Evolutionary conservation across 2,329 filamentous ascomycete species (phyloP).

Genomic region (Aureobasidium vineae): DNA sequence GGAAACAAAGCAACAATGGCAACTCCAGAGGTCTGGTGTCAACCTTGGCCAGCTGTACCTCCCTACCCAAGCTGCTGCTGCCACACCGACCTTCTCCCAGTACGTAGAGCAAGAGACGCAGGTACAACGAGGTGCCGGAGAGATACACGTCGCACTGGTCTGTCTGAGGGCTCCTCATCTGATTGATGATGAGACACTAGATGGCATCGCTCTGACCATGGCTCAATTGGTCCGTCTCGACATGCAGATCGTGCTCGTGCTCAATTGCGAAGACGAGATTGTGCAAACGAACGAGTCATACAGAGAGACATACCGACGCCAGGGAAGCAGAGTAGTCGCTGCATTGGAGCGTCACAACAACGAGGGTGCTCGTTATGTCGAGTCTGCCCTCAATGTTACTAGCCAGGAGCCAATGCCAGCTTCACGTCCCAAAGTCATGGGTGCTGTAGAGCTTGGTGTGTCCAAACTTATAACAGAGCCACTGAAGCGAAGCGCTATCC

Average conservation of each 20-base stretch:
- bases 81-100: conserved; percentile 58
- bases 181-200: conserved; percentile 65
- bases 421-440: conserved; percentile 40
- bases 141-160: conserved; percentile 75
- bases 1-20: conserved; percentile 34
- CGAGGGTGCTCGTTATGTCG: conserved; percentile 66
- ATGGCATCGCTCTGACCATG: conserved; percentile 77
- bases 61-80: conserved; percentile 56
- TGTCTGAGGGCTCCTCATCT: conserved; percentile 74
- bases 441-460: conserved; percentile 44
- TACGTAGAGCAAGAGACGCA: conserved; percentile 42
- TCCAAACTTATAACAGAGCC: conserved; percentile 60
- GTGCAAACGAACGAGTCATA: conserved; percentile 1
- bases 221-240: conserved; percentile 80
- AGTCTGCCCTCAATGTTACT: conserved; percentile 51
- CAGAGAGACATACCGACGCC: conserved; percentile 45
- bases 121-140: conserved; percentile 23
- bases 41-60: conserved; percentile 63
- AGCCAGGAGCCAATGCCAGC: conserved; percentile 32
- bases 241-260: conserved; percentile 74
- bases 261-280: conserved; percentile 61
- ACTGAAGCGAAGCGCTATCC: conserved; percentile 65
- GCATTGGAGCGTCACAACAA: conserved; percentile 70
- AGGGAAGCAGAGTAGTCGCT: conserved; percentile 70
- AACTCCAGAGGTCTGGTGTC: conserved; percentile 50